A percentile compares a stretch with the other conserved stretches of the same genome.
Evolutionary conservation across 2,329 filamentous ascomycete genomes (phyloP).

Genomic region (Herpotrichia juniperi): DNA sequence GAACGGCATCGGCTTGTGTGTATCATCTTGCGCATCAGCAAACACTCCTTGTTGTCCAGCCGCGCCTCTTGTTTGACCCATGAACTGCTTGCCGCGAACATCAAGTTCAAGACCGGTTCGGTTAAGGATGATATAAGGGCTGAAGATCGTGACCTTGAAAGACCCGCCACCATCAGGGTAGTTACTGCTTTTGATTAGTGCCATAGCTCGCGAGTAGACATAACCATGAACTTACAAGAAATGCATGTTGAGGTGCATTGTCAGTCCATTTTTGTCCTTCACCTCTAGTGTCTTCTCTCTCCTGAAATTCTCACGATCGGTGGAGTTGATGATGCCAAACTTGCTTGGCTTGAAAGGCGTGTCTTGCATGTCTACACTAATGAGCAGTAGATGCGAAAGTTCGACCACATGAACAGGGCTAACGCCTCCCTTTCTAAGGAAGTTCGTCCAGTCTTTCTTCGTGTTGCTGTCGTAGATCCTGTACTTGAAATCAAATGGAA

Average conservation of each 20-base stretch:
- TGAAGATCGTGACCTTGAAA: slow-evolving; percentile 94
- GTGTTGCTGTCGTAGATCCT: slow-evolving; percentile 98
- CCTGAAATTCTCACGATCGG: slow-evolving; percentile 83
- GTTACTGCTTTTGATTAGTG: slow-evolving; percentile 51
- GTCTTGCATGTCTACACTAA: slow-evolving; percentile 97
- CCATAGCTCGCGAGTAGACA: background rate
- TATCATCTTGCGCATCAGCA: slow-evolving; percentile 59
- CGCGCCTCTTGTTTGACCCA: slow-evolving; percentile 80
- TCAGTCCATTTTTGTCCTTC: slow-evolving; percentile 82
- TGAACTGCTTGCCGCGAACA: slow-evolving; percentile 85
- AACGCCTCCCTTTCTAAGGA: slow-evolving; percentile 92
- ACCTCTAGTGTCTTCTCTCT: slow-evolving; percentile 80
- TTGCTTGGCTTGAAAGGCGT: slow-evolving; percentile 94
- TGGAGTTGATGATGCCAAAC: slow-evolving; percentile 95
- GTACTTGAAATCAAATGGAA: slow-evolving; percentile 99
- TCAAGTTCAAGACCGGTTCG: slow-evolving; percentile 90
- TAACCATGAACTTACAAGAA: slow-evolving; percentile 67
- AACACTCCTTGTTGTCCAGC: slow-evolving; percentile 78
- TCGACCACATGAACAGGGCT: slow-evolving; percentile 98
- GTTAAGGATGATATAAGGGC: slow-evolving; percentile 93
- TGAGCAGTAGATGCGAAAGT: slow-evolving; percentile 86
- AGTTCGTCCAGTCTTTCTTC: slow-evolving; percentile 99
- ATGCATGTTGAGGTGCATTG: slow-evolving; percentile 82
- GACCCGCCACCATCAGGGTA: slow-evolving; percentile 92
- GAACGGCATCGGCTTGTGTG: slow-evolving; percentile 80